Base-by-base conservation (phyloP, 2,329 filamentous ascomycete species). In the Pyricularia grisea region DNA sequence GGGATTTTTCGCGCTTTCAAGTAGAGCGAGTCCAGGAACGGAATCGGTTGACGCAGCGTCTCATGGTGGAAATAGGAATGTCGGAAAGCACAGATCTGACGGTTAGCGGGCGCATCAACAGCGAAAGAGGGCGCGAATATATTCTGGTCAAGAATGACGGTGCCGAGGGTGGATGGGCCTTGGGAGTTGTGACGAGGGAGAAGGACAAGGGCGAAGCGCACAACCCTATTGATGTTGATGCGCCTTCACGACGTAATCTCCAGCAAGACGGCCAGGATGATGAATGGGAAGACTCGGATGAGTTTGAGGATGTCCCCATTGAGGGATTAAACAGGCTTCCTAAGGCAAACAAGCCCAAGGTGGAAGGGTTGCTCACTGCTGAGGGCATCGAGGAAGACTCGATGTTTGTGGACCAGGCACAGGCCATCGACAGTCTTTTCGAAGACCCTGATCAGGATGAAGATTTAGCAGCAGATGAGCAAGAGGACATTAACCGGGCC, bases 1-100 rank as follows among this genome's bases (percentile, higher is more conserved):
- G 99, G 93, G 95, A 91, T 0, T 99, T 99, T 76, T 97, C 94
- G 0, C 90, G 86, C 71, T 99, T 99, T 75, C 95, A 99, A 78
- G 97, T 99, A 70, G 95, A 98, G 76, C 85, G 95, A 70, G 96
- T 98, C 12, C 88, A 86, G 73, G 94, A 99, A 80, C 86, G 96
- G 67, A 99, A 99, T 75, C 92, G 97, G 71, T 84, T 99, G 33
- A 99, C 96, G 0, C 95, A 99, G 77, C 86, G 94, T 58, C 81
- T 99, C 69, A 99, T 99, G 95, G 88, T 92, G 74, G 87, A 99
- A 74, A 93, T 94, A 73, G 94, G 94, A 50, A 96, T 97, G 92
- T 90, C 89, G 25, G 67, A 61, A 20, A 90, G 87, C 23, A 87
- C 90, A 20, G 91, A 94, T 74, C 81, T 90, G 58, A 90, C 91